phyloP scores from a whole-genome alignment of 192 early-diverging fungal genomes.

The Coemansia sp. region DNA sequence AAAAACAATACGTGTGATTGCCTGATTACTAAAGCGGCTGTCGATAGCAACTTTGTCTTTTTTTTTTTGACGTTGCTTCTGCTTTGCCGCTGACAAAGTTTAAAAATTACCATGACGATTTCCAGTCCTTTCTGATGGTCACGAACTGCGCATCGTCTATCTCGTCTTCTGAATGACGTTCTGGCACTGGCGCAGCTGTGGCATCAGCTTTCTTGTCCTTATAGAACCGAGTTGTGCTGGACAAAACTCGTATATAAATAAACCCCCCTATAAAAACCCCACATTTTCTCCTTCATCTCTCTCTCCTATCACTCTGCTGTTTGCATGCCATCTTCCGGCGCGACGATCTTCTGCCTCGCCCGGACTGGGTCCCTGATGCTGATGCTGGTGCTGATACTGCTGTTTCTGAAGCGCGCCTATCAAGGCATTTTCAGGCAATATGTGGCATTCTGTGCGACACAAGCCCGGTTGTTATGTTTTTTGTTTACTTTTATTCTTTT shows the following conservation, averaged over 20 bases:
- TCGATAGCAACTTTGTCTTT: neutral
- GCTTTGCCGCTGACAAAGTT: too few species aligned
- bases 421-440: neutral
- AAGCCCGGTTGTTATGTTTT: too few species aligned
- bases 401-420: neutral
- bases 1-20: neutral
- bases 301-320: neutral
- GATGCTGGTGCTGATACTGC: neutral
- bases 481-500: too few species aligned
- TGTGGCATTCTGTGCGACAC: too few species aligned
- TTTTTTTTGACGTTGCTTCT: too few species aligned
- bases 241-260: conserved; percentile 1
- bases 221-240: conserved; percentile 5
- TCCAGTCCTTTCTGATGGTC: neutral
- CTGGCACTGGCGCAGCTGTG: neutral
- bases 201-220: neutral
- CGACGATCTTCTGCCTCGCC: neutral
- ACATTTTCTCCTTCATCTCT: neutral
- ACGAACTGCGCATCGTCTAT: neutral
- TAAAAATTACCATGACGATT: too few species aligned
- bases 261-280: neutral
- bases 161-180: neutral
- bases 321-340: neutral
- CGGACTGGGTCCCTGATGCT: conserved; percentile 12
- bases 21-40: neutral